Conservation (phyloP, 2,329 filamentous ascomycete genomes). For the Metarhizium guizhouense region DNA sequence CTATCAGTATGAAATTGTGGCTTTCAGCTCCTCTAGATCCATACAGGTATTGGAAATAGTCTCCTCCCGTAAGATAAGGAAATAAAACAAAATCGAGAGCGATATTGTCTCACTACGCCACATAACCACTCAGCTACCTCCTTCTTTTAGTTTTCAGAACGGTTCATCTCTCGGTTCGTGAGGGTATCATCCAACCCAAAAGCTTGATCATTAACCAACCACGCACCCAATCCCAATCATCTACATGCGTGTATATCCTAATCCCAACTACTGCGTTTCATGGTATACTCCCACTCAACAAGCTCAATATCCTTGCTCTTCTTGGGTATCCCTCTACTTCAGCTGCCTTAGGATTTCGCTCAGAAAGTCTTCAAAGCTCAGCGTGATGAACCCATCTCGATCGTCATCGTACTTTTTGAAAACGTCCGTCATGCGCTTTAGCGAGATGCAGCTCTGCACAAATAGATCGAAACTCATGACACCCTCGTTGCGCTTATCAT, state of each 20-base stretch:
- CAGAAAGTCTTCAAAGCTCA: conserved; percentile 76
- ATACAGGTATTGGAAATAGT: no score
- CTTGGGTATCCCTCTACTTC: conserved; percentile 28
- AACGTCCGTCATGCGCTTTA: conserved; percentile 98
- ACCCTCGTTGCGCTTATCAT: conserved; percentile 66
- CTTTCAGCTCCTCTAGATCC: no score
- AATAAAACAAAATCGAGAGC: neutral
- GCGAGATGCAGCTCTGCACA: conserved; percentile 90
- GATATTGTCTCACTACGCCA: neutral
- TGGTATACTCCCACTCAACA: neutral
- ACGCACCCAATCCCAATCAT: neutral
- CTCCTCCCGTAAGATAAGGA: no score
- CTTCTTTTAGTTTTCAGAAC: neutral
- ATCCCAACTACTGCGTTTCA: neutral
- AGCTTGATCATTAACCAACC: neutral
- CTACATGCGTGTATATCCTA: neutral
- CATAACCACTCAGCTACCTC: neutral
- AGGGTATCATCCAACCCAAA: conserved; percentile 8
- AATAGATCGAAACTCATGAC: conserved; percentile 91
- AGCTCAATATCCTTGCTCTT: neutral
- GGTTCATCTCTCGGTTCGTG: neutral
- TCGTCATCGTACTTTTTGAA: conserved; percentile 99
- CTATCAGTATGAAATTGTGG: neutral
- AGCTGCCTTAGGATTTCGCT: conserved; percentile 57
- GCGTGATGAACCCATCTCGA: conserved; percentile 81